Base-by-base conservation (phyloP, 2,329 filamentous ascomycete species). In the Cladophialophora yegresii region DNA sequence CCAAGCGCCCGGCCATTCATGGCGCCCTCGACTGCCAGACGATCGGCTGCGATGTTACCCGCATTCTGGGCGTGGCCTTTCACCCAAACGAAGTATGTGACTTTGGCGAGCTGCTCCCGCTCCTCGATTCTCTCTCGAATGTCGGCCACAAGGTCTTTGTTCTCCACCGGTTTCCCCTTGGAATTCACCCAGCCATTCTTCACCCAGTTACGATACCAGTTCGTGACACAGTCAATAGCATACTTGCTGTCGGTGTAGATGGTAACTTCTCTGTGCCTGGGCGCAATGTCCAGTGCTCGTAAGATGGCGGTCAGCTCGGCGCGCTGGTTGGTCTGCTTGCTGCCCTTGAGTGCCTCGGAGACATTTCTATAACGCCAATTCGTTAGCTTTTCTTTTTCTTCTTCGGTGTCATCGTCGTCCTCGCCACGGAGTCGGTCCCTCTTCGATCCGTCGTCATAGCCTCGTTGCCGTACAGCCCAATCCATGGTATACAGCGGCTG, bases 241-340 rank as follows among this genome's bases (percentile, higher is more conserved):
- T 98, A 98, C 72, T 88, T 87, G 76, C 90, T 95, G 78, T 99
- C 95, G n/a, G 88, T 92, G 74, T 88, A 84, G 69, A 99, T 96
- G 62, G 87, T 84, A 12, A 96, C 84, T 65, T 87, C 82, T 63
- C 89, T 84, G 63, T 88, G 82, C 16, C 84, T 78, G 0, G 90
- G 88, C 1, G 88, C 87, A 53, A 89, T 85, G 72, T 97, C 87
- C 23, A 98, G 82, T 0, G 93, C 93, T 63, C 93, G 89, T 32
- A 91, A 81, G 67, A 98, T 89, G 7, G 92, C 95, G 26, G 90
- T 93, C 64, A 99, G 82, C 79, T 99, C 95, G n/a, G 93, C 95
- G 2, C 95, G 90, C 76, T 98, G 92, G 75, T 99, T 99, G 0
- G 95, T 98, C 77, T 98, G 95, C 9, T 83, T 82, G 16, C 83